A percentile compares a stretch with the other conserved stretches of the same genome.
Evolutionary conservation across 202 grass and related monocot genomes (phyloP).

Genomic region (Setaria viridis): DNA sequence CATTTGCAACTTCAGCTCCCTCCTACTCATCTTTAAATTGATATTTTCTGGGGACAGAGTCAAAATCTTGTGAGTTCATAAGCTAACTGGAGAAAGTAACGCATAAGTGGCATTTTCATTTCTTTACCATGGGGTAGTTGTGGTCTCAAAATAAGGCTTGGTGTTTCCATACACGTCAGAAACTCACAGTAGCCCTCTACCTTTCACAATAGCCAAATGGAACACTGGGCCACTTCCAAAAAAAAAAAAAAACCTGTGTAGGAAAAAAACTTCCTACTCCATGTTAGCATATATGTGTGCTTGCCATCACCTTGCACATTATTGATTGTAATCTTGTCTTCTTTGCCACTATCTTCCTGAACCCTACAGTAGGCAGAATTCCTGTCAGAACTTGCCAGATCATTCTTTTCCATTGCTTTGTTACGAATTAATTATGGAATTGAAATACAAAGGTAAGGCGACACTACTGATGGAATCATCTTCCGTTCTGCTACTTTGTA

Average conservation of each 20-base stretch:
- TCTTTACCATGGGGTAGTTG: neutral
- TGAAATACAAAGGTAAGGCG: neutral
- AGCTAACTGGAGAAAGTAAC: neutral
- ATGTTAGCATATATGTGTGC: neutral
- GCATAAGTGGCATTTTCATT: neutral
- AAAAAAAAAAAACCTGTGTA: neutral
- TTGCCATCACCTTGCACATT: neutral
- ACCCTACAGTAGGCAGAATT: neutral
- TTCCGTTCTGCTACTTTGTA: conserved; percentile 20
- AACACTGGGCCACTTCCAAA: neutral
- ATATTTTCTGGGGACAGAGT: too few species aligned
- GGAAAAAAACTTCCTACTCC: neutral
- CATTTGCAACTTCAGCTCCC: neutral
- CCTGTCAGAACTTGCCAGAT: neutral
- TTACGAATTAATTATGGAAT: neutral
- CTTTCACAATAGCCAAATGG: neutral
- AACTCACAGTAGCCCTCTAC: neutral
- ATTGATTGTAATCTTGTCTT: neutral
- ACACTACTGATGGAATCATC: neutral
- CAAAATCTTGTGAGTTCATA: neutral
- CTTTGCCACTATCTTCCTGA: conserved; percentile 3
- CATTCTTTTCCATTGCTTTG: neutral
- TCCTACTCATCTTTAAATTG: neutral
- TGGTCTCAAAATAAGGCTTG: neutral
- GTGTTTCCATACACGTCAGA: neutral